Percentiles rank a stretch among this genome's conserved stretches.
Evolutionary conservation across 2,329 filamentous ascomycete species (phyloP).

Genomic region (Fusarium ambrosium): DNA sequence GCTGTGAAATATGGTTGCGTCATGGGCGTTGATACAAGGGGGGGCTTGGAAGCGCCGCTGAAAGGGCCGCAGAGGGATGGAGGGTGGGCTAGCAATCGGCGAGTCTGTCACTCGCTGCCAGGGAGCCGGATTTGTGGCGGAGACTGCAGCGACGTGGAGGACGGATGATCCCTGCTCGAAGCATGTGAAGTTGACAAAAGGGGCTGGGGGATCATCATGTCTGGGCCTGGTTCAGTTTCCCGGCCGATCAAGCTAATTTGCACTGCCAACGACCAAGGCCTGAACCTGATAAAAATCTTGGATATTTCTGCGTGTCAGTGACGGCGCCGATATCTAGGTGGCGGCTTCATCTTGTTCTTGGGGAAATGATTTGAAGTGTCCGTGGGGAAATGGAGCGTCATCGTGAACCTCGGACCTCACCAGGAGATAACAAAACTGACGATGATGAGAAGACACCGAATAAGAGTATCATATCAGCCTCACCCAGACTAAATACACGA

Average conservation of each 20-base stretch:
- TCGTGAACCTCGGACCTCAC: background rate
- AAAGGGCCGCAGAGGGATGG: conserved; percentile 3
- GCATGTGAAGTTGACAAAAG: conserved; percentile 38
- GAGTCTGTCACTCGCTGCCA: conserved; percentile 17
- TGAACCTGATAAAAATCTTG: background rate
- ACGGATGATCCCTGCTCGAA: conserved; percentile 40
- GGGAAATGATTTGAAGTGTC: conserved; percentile 6
- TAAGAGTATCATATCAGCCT: background rate
- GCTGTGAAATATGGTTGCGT: conserved; percentile 38
- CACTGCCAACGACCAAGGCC: conserved; percentile 24
- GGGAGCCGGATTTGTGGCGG: conserved; percentile 41
- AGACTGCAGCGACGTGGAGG: conserved; percentile 22
- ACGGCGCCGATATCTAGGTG: conserved; percentile 1
- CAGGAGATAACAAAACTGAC: background rate
- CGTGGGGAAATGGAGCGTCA: background rate
- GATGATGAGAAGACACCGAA: background rate
- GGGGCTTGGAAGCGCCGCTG: conserved; percentile 10
- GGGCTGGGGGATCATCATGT: conserved; percentile 17
- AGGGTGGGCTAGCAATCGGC: background rate
- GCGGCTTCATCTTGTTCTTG: background rate
- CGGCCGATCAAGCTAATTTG: conserved; percentile 20
- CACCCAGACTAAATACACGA: background rate
- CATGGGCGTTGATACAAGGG: conserved; percentile 31
- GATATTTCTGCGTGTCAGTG: conserved; percentile 1
- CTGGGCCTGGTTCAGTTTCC: background rate